A percentile compares a stretch with the other conserved stretches of the same genome.
These are phyloP conservation scores for Phytophthora europaea DNA, from an alignment of 352 stramenopile species.

Conservation along the genomic window DNA sequence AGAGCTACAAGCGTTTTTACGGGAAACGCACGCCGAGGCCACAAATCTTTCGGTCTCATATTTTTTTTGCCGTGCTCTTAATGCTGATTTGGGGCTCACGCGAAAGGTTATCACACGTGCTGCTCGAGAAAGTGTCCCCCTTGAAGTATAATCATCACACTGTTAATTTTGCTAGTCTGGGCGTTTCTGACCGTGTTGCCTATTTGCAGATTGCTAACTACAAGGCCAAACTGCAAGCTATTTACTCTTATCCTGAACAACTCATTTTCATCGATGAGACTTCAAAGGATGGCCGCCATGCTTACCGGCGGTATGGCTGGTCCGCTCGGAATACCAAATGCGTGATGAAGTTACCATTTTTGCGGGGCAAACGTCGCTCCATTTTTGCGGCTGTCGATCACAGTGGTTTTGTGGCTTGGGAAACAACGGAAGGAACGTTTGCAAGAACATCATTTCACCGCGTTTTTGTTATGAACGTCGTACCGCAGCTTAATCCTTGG, in stretches of 20 bases:
- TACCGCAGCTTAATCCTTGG: slow-evolving; percentile 23
- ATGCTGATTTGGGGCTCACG: not conserved
- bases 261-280: not conserved
- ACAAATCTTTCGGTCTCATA: no score
- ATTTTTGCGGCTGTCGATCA: not conserved
- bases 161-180: no score
- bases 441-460: slow-evolving; percentile 6
- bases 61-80: no score
- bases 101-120: not conserved
- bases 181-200: not conserved
- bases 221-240: not conserved
- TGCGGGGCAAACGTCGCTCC: not conserved
- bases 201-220: not conserved
- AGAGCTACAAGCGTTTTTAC: no score
- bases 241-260: not conserved
- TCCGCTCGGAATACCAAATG: not conserved
- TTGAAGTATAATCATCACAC: not conserved
- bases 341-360: not conserved
- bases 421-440: not conserved
- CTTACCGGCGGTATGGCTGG: not conserved
- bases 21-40: no score
- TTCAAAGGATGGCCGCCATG: not conserved
- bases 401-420: not conserved
- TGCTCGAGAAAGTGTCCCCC: not conserved
- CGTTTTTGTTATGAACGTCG: not conserved